Percentiles rank a stretch among this genome's conserved stretches.
phyloP scores from a whole-genome alignment of 164 flowering plant species.

The Houttuynia cordata region DNA sequence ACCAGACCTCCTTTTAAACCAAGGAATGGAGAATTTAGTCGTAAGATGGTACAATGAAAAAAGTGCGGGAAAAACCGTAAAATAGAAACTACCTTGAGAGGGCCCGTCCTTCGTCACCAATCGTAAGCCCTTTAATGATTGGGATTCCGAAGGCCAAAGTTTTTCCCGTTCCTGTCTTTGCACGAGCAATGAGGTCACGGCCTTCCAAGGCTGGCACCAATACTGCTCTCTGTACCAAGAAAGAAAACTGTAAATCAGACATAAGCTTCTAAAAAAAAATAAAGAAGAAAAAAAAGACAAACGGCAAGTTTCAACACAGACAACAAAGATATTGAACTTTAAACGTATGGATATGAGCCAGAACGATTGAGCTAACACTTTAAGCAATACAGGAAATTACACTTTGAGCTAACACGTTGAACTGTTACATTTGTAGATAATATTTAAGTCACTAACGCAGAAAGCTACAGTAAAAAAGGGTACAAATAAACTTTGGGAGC shows the following conservation, averaged over 20 bases:
- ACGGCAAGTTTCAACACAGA: too few relatives aligned
- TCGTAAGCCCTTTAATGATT: conserved; percentile 58
- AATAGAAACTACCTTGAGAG: conserved; percentile 32
- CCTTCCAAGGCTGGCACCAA: conserved; percentile 84
- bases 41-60: neutral
- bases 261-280: neutral
- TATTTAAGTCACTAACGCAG: too few relatives aligned
- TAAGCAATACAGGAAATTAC: too few relatives aligned
- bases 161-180: conserved; percentile 98
- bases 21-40: conserved; percentile 1
- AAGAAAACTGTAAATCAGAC: neutral
- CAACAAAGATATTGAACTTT: too few relatives aligned
- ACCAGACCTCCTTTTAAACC: conserved; percentile 43
- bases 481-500: too few relatives aligned
- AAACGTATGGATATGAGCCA: too few relatives aligned
- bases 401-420: too few relatives aligned
- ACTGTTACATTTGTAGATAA: too few relatives aligned
- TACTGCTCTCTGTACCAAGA: conserved; percentile 65
- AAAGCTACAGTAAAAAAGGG: too few relatives aligned
- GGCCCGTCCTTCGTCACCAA: conserved; percentile 28
- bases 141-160: conserved; percentile 97
- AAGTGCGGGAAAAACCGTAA: neutral
- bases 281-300: neutral
- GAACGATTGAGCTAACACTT: too few relatives aligned
- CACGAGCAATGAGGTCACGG: conserved; percentile 87